Evolutionary conservation across 345 rosid species (phyloP).

Genomic region (Linum trigynum): DNA sequence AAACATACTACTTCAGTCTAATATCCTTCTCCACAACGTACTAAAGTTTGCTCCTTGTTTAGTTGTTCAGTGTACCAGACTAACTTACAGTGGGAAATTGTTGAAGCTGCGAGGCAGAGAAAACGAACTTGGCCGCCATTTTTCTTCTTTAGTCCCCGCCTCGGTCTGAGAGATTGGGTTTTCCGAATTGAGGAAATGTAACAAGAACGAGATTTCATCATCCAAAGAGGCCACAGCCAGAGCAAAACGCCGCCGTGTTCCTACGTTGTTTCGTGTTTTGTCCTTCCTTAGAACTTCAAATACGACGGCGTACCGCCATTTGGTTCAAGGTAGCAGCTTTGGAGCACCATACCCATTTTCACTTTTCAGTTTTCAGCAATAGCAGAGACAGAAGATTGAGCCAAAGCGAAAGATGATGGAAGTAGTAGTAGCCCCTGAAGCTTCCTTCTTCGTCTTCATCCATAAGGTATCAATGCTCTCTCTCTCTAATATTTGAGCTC

Average conservation of each 20-base stretch:
- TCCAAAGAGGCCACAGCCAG: too few relatives aligned
- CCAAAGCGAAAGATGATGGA: conserved; percentile 19
- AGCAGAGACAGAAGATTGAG: background rate
- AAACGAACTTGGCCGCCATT: conserved; percentile 19
- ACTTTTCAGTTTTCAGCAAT: too few relatives aligned
- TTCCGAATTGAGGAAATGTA: too few relatives aligned
- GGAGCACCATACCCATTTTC: too few relatives aligned
- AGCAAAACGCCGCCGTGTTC: too few relatives aligned
- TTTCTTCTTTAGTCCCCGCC: background rate
- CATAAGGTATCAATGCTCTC: conserved; percentile 16
- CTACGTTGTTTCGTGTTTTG: too few relatives aligned
- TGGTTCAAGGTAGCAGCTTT: too few relatives aligned
- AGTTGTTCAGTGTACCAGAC: background rate
- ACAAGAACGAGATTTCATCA: too few relatives aligned
- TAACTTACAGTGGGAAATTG: background rate
- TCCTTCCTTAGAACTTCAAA: too few relatives aligned
- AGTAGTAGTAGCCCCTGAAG: conserved; percentile 26
- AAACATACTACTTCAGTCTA: background rate
- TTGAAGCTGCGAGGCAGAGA: conserved; percentile 10
- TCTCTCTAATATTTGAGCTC: background rate
- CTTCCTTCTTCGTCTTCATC: conserved; percentile 22
- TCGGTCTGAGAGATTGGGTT: too few relatives aligned
- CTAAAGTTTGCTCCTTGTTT: background rate
- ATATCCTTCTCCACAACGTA: background rate
- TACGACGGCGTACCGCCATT: too few relatives aligned